Base-by-base conservation (phyloP, 2,329 filamentous ascomycete species). In the Aspergillus terreus region DNA sequence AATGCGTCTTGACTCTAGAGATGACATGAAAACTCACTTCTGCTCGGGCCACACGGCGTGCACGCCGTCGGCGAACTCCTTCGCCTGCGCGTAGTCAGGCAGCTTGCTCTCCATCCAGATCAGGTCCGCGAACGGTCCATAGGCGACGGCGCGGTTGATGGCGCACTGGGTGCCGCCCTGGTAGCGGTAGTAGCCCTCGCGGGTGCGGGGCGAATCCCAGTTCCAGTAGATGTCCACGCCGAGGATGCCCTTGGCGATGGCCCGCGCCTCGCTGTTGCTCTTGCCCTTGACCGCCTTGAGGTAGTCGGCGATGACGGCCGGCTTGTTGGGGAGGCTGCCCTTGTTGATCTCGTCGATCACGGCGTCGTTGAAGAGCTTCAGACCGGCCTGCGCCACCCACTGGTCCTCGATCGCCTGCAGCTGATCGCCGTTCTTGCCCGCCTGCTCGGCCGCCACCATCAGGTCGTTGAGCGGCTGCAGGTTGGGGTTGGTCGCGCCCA, bases 101-200 rank as follows among this genome's bases (percentile, higher is more conserved):
- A 96, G 80, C 78, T 96, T 96, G 77, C 87, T 92, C 82, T 99
- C 94, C 94, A 99, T 99, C 94, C 94, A 99, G 74, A 99, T 95
- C 71, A 95, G 85, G 67, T 97, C 92, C 57, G 87, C 88, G 76
- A 95, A 96, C 2, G 94, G 92, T 0, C 90, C 92, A 68, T 95
- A 97, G 5, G 92, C 90, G 52, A 95, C 77, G 32, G 92, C 92
- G 44, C 92, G 85, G 80, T 94, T 95, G 70, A 97, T 78, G 54
- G 92, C 91, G 71, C 89, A 95, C 72, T 91, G 86, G 66, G 89
- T 95, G 53, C 94, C 94, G 54, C 94, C 94, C 73, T 90, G 82
- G 70, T 96, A 87, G 56, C 94, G 82, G 80, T 96, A 97, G 82
- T 87, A 99, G 11, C 94, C 94, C 78, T 99, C 94, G 49, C 94